phyloP scores from a whole-genome alignment of 352 stramenopile species.

The Phytophthora nicotianae region DNA sequence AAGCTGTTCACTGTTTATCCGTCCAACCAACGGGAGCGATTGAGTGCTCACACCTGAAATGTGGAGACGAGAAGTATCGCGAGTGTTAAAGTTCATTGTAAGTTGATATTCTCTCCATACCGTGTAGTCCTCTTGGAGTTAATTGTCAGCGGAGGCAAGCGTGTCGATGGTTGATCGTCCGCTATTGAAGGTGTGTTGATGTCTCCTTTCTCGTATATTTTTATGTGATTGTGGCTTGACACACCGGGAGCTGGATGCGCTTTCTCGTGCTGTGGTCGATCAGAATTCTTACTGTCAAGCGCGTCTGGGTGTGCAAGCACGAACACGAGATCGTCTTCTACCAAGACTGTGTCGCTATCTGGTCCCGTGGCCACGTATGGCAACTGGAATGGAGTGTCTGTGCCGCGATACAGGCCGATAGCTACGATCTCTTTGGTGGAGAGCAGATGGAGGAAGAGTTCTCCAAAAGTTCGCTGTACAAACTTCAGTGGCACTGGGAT shows the following conservation, averaged over 20 bases:
- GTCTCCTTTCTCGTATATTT: conserved; percentile 11
- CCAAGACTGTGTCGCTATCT: conserved; percentile 46
- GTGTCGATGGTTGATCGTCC: not conserved
- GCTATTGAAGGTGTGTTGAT: conserved; percentile 1
- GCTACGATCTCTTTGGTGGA: conserved; percentile 50
- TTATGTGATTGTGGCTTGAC: conserved; percentile 17
- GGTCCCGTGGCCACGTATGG: conserved; percentile 65
- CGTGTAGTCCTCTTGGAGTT: conserved; percentile 7
- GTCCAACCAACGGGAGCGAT: not conserved
- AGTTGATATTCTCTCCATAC: conserved; percentile 17
- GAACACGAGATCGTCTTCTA: conserved; percentile 62
- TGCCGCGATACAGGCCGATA: conserved; percentile 59
- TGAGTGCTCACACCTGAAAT: not conserved
- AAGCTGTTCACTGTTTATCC: conserved; percentile 53
- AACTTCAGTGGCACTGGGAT: conserved; percentile 53
- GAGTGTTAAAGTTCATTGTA: conserved; percentile 5
- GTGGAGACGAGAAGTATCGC: not conserved
- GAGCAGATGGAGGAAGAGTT: conserved; percentile 58
- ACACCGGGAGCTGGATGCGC: not conserved
- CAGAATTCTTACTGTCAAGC: conserved; percentile 9
- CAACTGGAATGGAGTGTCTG: conserved; percentile 39
- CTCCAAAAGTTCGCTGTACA: conserved; percentile 50
- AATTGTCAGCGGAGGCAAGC: conserved; percentile 12
- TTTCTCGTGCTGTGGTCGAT: conserved; percentile 9
- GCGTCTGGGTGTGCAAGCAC: conserved; percentile 56